Evolutionary conservation across 2,329 filamentous ascomycete genomes (phyloP).

Genomic region (Emmonsiellopsis sp.): DNA sequence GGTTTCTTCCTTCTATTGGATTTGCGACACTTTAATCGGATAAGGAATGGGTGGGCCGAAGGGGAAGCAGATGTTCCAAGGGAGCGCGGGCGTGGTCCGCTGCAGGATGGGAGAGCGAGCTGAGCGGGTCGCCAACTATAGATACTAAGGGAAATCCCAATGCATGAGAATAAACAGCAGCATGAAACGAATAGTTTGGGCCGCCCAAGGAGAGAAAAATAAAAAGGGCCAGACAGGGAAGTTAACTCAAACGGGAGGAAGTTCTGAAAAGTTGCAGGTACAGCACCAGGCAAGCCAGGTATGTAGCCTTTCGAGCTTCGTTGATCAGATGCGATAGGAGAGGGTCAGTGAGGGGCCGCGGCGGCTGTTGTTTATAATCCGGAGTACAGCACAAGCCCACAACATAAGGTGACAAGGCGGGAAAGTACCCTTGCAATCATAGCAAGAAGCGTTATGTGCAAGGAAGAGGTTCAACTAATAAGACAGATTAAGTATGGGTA

Average conservation of each 20-base stretch:
- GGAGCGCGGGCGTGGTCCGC: not conserved
- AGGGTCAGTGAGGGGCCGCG: constrained; percentile 4
- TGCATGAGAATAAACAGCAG: not conserved
- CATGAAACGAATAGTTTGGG: not conserved
- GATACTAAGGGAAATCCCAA: not conserved
- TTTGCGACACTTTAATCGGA: not conserved
- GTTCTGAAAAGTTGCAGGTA: not conserved
- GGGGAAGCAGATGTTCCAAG: not conserved
- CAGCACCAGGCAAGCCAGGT: not conserved
- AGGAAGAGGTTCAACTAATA: constrained; percentile 1
- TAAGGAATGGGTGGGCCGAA: not conserved
- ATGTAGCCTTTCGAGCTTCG: constrained; percentile 2
- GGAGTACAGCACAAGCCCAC: not conserved
- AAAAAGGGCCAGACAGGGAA: not conserved
- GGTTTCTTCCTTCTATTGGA: not conserved
- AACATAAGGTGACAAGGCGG: constrained; percentile 2
- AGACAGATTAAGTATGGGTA: constrained; percentile 1
- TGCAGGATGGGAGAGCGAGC: not conserved
- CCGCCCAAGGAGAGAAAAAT: not conserved
- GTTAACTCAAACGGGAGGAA: not conserved
- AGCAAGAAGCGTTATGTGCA: not conserved
- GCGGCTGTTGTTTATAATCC: constrained; percentile 4
- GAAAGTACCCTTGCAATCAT: not conserved
- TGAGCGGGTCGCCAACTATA: constrained; percentile 2
- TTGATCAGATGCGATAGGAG: not conserved